Evolutionary conservation across 2,329 filamentous ascomycete species (phyloP).

Genomic region (Ophiostoma ips): DNA sequence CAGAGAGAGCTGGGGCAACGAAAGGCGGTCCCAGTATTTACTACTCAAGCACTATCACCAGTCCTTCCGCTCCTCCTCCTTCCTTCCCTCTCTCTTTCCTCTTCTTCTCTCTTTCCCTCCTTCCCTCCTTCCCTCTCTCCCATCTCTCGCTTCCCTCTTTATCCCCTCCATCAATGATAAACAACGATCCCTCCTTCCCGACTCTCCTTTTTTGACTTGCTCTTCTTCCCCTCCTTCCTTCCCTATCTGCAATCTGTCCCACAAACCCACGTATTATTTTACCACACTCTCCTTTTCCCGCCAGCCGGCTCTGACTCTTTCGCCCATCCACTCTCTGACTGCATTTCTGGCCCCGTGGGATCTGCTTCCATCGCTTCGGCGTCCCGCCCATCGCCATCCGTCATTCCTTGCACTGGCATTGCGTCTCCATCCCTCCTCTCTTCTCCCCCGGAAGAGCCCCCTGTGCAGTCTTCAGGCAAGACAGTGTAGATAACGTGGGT

Average conservation of each 20-base stretch:
- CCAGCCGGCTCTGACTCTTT: not conserved
- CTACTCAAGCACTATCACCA: slow-evolving; percentile 2
- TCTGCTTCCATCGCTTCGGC: not conserved
- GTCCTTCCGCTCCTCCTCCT: slow-evolving; percentile 4
- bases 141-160: not conserved
- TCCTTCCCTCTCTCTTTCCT: slow-evolving; percentile 5
- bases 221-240: slow-evolving; percentile 3
- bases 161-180: not conserved
- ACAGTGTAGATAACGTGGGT: not conserved
- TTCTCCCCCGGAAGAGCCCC: not conserved
- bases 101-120: slow-evolving; percentile 2
- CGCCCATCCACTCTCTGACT: not conserved
- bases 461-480: slow-evolving; percentile 1
- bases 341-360: not conserved
- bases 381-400: too few species aligned
- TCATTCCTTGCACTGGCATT: too few species aligned
- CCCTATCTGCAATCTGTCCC: slow-evolving; percentile 14
- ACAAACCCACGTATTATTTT: not conserved
- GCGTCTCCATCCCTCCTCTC: not conserved
- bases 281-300: not conserved
- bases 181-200: not conserved
- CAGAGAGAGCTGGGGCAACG: slow-evolving; percentile 12
- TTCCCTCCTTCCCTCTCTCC: not conserved
- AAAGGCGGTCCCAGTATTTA: slow-evolving; percentile 6
- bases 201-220: not conserved